Percentiles rank a stretch among this genome's conserved stretches.
These are phyloP conservation scores for Vitis labrusca DNA, from an alignment of 164 flowering plant species.

Conservation along the genomic window DNA sequence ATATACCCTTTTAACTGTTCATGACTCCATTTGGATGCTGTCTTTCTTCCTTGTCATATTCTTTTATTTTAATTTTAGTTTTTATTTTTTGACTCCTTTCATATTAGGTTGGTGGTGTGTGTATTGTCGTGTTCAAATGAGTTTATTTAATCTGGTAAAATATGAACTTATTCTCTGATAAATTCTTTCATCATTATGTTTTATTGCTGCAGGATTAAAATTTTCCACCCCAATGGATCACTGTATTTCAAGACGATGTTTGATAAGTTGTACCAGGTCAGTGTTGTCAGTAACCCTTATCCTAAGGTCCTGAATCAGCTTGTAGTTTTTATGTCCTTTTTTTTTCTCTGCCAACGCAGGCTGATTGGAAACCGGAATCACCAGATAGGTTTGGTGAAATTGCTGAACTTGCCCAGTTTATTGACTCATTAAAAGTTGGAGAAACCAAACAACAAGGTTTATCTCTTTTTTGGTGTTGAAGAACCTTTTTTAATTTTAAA, in stretches of 20 bases:
- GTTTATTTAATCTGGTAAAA: background rate
- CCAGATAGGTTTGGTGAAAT: conserved; percentile 57
- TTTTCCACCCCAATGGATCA: conserved; percentile 82
- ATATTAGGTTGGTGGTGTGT: background rate
- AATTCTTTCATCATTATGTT: background rate
- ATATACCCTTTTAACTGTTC: too few species aligned
- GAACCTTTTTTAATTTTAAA: background rate
- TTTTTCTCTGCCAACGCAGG: conserved; percentile 29
- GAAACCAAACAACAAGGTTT: conserved; percentile 51
- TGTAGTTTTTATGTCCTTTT: background rate
- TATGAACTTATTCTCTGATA: background rate
- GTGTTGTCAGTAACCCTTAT: conserved; percentile 4
- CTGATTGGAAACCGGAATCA: conserved; percentile 74
- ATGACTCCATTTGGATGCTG: too few species aligned
- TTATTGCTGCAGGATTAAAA: conserved; percentile 67
- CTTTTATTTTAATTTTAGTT: too few species aligned
- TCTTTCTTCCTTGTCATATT: too few species aligned
- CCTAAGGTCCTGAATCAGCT: background rate
- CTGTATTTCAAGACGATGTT: conserved; percentile 81
- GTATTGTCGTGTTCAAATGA: background rate
- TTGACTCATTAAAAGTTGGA: conserved; percentile 40
- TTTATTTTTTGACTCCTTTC: too few species aligned
- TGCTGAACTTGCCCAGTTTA: conserved; percentile 44
- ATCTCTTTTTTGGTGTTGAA: background rate
- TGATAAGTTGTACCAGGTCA: conserved; percentile 92